Base-by-base conservation (phyloP, 371 early-diverging fungal species). In the Mortierella sp. region DNA sequence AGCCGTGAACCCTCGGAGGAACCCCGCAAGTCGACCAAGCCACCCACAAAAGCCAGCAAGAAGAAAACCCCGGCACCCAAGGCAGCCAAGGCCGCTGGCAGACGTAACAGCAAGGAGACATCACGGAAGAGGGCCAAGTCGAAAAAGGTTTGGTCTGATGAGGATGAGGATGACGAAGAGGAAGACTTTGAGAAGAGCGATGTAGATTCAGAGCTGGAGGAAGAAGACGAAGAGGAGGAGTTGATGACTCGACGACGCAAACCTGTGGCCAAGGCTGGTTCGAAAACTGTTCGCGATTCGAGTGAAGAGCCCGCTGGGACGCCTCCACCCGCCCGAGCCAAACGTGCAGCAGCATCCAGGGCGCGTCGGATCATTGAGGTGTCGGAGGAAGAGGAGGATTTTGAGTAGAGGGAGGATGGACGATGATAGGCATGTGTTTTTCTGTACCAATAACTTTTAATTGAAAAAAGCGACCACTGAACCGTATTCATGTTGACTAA, bases 101-200 rank as follows among this genome's bases (percentile, higher is more conserved):
- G 19, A 16, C 34, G 58, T 8, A 55, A 34, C 5, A 55, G 16
- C 58, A 55, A 55, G 14, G 31, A 4, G 34, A 19, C 31, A 31
- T 29, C 58, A 31, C 58, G 34, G 19, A 55, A 31, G 34, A 24
- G 65, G 41, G 65, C 45, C 65, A 24, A 58, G 41, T 24, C 50
- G 65, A 40, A 19, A 55, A 65, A 64, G n/a, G 2, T 48, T 1
- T 64, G 48, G 29, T 48, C 50, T 16, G 65, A 52, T 40, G 72
- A 64, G 1, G 72, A 58, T 2, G 70, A 70, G 31, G 71, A 63
- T 16, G 72, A 64, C 1, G 72, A 64, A 10, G 72, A 72, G 26
- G 65, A 71, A 5, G 58, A 61, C 43, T 55, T 31, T 31, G 29
- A 55, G 22, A 47, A 16, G 19, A 26, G 16, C 34, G 58, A 29